These are phyloP conservation scores for Lichenothelia convexa DNA, from an alignment of 495 filamentous ascomycete genomes.

Conservation along the genomic window DNA sequence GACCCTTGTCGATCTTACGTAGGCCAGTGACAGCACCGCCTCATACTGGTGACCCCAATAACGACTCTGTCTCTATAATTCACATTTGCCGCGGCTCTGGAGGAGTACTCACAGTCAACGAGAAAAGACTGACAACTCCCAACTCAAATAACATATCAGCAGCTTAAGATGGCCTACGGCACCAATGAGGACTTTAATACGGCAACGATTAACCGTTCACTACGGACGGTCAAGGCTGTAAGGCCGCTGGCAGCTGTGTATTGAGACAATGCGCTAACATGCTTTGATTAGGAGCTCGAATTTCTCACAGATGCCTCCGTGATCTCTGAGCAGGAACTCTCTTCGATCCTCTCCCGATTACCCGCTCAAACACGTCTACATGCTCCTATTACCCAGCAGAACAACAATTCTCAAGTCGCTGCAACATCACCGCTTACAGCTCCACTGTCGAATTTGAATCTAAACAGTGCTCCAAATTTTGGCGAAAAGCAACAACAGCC, in stretches of 20 bases:
- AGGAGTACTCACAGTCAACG: no score
- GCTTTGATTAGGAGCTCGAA: slow-evolving; percentile 62
- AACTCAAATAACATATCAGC: no score
- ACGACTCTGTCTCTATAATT: no score
- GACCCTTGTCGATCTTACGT: no score
- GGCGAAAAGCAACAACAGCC: slow-evolving; percentile 34
- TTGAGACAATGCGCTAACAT: background rate
- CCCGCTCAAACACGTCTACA: slow-evolving; percentile 35
- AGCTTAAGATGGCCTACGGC: no score
- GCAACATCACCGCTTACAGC: slow-evolving; percentile 27
- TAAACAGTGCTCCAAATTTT: no score
- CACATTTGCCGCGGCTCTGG: no score
- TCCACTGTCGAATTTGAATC: slow-evolving; percentile 21
- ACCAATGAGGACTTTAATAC: slow-evolving; percentile 15
- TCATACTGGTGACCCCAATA: no score
- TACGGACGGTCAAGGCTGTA: slow-evolving; percentile 72
- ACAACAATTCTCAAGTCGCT: slow-evolving; percentile 23
- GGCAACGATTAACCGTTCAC: slow-evolving; percentile 56
- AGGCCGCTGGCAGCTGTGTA: slow-evolving; percentile 12
- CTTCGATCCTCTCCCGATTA: slow-evolving; percentile 52
- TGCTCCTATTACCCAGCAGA: slow-evolving; percentile 17
- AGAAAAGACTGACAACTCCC: no score
- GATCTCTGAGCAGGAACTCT: slow-evolving; percentile 51
- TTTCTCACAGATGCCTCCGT: slow-evolving; percentile 62
- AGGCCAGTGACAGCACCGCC: no score